These are phyloP conservation scores for Glutinoglossum americanum DNA, from an alignment of 495 filamentous ascomycete species.

Conservation along the genomic window DNA sequence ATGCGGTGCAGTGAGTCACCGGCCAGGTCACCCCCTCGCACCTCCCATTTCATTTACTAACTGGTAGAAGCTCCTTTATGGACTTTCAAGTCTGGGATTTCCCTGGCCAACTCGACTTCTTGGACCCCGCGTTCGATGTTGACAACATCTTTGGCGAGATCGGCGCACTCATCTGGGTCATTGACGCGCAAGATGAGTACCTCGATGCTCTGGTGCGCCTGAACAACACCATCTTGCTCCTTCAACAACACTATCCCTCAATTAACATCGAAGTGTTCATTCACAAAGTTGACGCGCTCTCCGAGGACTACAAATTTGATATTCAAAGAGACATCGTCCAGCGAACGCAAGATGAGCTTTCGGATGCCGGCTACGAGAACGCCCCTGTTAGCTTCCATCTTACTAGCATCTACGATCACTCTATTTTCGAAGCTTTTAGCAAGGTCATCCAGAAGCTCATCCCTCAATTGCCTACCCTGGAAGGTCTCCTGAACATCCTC, in stretches of 20 bases:
- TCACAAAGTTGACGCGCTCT: slow-evolving; percentile 89
- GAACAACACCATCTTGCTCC: slow-evolving; percentile 64
- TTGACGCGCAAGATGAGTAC: slow-evolving; percentile 95
- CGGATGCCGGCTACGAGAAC: slow-evolving; percentile 77
- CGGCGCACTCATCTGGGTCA: slow-evolving; percentile 91
- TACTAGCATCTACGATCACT: slow-evolving; percentile 94
- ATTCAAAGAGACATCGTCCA: slow-evolving; percentile 89
- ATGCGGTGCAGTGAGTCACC: slow-evolving; percentile 58
- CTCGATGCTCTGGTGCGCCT: slow-evolving; percentile 72
- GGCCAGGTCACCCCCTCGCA: not conserved
- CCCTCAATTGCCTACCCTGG: slow-evolving; percentile 74
- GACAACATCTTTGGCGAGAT: slow-evolving; percentile 84
- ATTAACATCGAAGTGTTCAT: slow-evolving; percentile 97
- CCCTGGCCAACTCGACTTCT: slow-evolving; percentile 76
- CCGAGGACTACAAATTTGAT: slow-evolving; percentile 83
- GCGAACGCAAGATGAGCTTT: slow-evolving; percentile 90
- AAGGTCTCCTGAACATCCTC: slow-evolving; percentile 75
- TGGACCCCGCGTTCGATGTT: slow-evolving; percentile 67
- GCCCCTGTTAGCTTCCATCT: slow-evolving; percentile 80
- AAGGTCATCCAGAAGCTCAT: slow-evolving; percentile 97
- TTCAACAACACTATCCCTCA: slow-evolving; percentile 67
- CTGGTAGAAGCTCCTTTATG: slow-evolving; percentile 76
- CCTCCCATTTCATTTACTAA: not conserved
- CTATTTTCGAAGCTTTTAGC: slow-evolving; percentile 92
- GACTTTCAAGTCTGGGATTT: slow-evolving; percentile 98